Percentiles rank a stretch among this genome's conserved stretches.
These are phyloP conservation scores for Yamadazyma blattariae DNA, from an alignment of 1,139 yeast species.

Conservation along the genomic window DNA sequence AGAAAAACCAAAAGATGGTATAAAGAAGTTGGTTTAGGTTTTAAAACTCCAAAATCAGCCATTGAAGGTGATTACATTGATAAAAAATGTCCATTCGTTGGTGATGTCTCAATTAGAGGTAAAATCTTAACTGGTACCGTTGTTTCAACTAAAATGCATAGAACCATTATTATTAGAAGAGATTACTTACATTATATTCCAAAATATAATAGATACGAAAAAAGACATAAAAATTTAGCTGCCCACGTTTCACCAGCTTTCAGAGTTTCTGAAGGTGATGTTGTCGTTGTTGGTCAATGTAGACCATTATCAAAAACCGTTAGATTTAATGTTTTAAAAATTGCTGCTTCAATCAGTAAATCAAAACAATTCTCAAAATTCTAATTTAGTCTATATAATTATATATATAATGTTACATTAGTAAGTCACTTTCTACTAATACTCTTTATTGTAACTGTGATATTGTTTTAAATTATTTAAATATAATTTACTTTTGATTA, in stretches of 20 bases:
- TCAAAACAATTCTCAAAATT: conserved; percentile 96
- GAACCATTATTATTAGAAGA: conserved; percentile 99
- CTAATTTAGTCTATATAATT: conserved; percentile 58
- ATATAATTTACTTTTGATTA: no score
- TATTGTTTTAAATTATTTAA: no score
- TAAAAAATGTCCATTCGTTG: conserved; percentile 99
- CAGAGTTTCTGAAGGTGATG: conserved; percentile 99
- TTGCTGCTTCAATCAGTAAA: conserved; percentile 84
- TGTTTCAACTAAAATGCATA: conserved; percentile 99
- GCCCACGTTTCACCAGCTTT: conserved; percentile 99
- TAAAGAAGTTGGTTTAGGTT: conserved; percentile 99
- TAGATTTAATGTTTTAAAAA: conserved; percentile 99
- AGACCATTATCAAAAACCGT: conserved; percentile 99
- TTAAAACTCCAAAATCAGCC: conserved; percentile 99
- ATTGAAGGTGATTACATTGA: conserved; percentile 98
- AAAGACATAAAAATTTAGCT: conserved; percentile 99
- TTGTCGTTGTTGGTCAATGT: conserved; percentile 99
- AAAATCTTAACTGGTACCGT: conserved; percentile 98
- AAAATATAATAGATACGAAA: conserved; percentile 99
- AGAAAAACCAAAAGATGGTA: conserved; percentile 99
- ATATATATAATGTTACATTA: conserved; percentile 17
- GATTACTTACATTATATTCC: conserved; percentile 99
- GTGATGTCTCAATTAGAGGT: conserved; percentile 98
- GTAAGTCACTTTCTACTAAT: conserved; percentile 7
- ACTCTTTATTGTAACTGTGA: conserved; percentile 3